Percentiles rank a stretch among this genome's conserved stretches.
Conservation (phyloP, 345 rosid species). For the Rhodamnia rubescens region DNA sequence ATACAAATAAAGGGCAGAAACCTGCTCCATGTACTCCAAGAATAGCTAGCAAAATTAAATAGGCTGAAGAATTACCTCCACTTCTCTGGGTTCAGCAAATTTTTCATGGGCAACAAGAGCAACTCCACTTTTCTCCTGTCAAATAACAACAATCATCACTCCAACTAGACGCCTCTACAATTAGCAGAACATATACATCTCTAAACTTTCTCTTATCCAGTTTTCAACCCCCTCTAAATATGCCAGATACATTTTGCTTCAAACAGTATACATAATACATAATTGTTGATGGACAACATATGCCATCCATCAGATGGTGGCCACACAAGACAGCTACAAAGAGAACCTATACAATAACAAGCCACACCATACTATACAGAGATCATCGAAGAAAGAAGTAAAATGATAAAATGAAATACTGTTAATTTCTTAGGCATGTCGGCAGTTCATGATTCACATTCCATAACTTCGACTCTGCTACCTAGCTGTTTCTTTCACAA, state of each 20-base stretch:
- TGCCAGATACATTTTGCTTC: background rate
- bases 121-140: constrained; percentile 80
- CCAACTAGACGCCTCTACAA: background rate
- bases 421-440: background rate
- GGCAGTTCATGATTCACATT: background rate
- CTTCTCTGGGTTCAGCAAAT: constrained; percentile 76
- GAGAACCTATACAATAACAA: background rate
- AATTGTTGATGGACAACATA: background rate
- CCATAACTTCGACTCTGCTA: background rate
- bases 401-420: background rate
- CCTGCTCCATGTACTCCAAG: background rate
- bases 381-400: background rate
- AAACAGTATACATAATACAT: background rate
- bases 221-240: background rate
- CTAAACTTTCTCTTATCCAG: background rate
- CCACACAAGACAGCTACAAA: background rate
- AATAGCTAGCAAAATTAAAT: background rate
- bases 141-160: background rate
- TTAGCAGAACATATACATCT: background rate
- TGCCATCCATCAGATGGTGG: background rate
- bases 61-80: constrained; percentile 46
- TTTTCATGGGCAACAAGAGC: constrained; percentile 82
- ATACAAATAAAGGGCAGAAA: background rate
- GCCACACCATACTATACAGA: background rate
- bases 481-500: background rate